Conservation (phyloP, 768 basidiomycete species). For the Russula abietina region DNA sequence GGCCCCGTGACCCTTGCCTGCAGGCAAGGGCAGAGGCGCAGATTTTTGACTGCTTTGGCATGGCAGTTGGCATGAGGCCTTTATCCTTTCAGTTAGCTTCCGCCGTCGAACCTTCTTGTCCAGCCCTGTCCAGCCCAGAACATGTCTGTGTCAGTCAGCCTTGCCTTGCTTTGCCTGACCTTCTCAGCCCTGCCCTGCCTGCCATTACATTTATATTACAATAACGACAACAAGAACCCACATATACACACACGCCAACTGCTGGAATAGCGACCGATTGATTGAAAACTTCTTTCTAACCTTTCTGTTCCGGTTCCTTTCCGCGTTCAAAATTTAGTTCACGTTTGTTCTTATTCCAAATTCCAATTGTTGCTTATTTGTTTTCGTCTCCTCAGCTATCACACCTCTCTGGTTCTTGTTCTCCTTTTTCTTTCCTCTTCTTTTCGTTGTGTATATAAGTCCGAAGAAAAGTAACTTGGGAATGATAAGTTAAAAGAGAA, state of each 20-base stretch:
- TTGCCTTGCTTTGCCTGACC: no score
- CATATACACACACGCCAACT: neutral
- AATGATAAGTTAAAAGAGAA: neutral
- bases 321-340: neutral
- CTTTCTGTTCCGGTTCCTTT: constrained; percentile 18
- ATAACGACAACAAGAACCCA: neutral
- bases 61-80: neutral
- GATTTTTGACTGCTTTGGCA: constrained; percentile 12
- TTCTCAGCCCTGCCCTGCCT: neutral
- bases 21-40: constrained; percentile 8
- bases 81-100: neutral
- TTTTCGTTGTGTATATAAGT: neutral
- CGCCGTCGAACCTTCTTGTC: constrained; percentile 10
- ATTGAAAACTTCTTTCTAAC: neutral
- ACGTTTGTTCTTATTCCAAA: neutral
- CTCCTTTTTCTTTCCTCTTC: neutral
- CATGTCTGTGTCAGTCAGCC: neutral
- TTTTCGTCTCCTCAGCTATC: no score
- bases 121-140: neutral
- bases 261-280: neutral
- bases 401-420: neutral
- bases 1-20: constrained; percentile 16
- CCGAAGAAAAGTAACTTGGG: neutral
- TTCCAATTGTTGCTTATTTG: neutral
- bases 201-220: neutral